Evolutionary conservation across 129 eudicot species (phyloP), one percentile per base, ranked within the genome.

Genomic region (Lonicera japonica): DNA sequence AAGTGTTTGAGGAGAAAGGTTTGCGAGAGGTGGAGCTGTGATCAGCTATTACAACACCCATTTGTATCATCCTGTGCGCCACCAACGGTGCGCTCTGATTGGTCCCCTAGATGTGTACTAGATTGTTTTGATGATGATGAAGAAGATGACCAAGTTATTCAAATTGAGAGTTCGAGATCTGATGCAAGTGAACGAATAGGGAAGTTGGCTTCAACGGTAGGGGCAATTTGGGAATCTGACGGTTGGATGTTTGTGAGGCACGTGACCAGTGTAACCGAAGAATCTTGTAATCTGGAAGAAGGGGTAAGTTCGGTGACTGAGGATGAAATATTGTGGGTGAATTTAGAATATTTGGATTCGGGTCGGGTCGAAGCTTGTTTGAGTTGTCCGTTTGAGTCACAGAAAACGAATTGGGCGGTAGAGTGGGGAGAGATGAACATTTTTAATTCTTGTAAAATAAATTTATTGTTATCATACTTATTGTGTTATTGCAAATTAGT

Each of bases 1-100:
- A 88, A 82, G 63, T 88, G 96, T 41, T 29, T 84, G 15, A 64
- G 29, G 50, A 75, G 81, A 58, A 58, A 76, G 24, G 45, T 23
- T 11, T 45, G 16, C 0, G 68, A 72, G 34, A 75, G 96, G 63
- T 88, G 96, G 96, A 84, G 79, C 69, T 77, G 79, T 23, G 79
- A 84, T 67, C 80, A 84, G 70, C 75, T 84, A 64, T 48, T 84
- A 14, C 84, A 68, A 0, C 96, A 88, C 63, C 96, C 96, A 0
- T 88, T 79, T 10, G 0, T 88, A 22, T 56, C 45, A n/a, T 18
- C 70, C 0, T 62, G 61, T 25, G 34, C 74, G 5, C 52, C 63
- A 3, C 10, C 60, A 0, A 48, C 22, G 17, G 40, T 17, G 21
- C 5, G 0, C 2, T 25, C 15, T 58, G 67, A 79, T 19, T 59